These are phyloP conservation scores for Kwoniella pini DNA, from an alignment of 768 basidiomycete species.

Conservation along the genomic window DNA sequence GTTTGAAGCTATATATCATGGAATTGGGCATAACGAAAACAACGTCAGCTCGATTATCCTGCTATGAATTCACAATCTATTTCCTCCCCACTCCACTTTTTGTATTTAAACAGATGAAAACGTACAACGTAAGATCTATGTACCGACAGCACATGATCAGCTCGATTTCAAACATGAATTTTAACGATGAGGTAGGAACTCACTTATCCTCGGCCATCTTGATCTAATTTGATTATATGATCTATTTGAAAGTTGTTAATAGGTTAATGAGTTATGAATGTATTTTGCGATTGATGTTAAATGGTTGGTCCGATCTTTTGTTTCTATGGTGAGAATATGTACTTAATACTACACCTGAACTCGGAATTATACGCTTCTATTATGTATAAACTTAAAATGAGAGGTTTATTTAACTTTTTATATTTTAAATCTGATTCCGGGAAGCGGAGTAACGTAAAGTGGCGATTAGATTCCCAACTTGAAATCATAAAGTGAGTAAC, in stretches of 20 bases:
- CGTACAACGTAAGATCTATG: conserved; percentile 50
- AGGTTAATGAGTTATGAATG: background rate
- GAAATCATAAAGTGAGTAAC: background rate
- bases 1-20: conserved; percentile 67
- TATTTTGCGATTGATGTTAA: background rate
- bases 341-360: background rate
- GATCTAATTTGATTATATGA: background rate
- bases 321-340: background rate
- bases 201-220: conserved; percentile 42
- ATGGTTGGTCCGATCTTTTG: background rate
- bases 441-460: conserved; percentile 10
- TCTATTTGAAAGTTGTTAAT: background rate
- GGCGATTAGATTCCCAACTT: background rate
- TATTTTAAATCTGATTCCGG: too few species aligned
- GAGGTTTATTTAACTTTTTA: background rate
- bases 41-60: background rate
- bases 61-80: background rate
- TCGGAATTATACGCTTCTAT: conserved; percentile 6
- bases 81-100: too few species aligned
- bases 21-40: background rate
- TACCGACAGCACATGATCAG: background rate
- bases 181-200: conserved; percentile 16
- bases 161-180: too few species aligned
- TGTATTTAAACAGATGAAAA: conserved; percentile 1
- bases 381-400: background rate